A percentile compares a stretch with the other conserved stretches of the same genome.
phyloP scores from a whole-genome alignment of 2,329 filamentous ascomycete genomes.

The Aspergillus carbonarius region DNA sequence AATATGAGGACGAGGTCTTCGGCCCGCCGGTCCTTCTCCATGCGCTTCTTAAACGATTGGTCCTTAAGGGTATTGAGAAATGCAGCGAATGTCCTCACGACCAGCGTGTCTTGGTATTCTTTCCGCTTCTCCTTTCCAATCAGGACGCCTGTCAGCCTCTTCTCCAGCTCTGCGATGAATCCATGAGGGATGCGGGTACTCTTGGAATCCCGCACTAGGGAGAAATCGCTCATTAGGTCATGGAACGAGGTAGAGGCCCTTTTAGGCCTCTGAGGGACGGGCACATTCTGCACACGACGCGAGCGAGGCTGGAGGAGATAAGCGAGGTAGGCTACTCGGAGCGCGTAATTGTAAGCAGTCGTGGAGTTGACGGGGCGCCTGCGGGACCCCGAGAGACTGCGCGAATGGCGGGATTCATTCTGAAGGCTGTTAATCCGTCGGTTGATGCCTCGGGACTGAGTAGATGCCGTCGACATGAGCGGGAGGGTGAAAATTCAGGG shows the following conservation, averaged over 20 bases:
- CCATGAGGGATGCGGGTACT: slow-evolving; percentile 70
- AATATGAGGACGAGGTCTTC: slow-evolving; percentile 95
- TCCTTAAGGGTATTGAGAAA: slow-evolving; percentile 94
- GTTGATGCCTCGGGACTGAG: slow-evolving; percentile 45
- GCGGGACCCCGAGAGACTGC: slow-evolving; percentile 44
- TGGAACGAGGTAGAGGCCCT: slow-evolving; percentile 71
- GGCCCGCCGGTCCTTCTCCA: slow-evolving; percentile 90
- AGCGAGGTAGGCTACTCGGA: slow-evolving; percentile 86
- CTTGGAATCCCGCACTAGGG: slow-evolving; percentile 64
- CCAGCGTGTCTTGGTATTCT: slow-evolving; percentile 83
- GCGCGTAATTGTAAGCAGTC: slow-evolving; percentile 87
- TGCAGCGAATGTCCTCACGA: slow-evolving; percentile 91
- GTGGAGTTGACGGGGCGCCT: slow-evolving; percentile 55
- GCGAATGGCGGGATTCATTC: slow-evolving; percentile 43
- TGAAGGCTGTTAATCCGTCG: slow-evolving; percentile 49
- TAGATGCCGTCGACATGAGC: slow-evolving; percentile 50
- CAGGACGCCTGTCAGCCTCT: slow-evolving; percentile 77
- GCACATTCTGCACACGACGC: slow-evolving; percentile 84
- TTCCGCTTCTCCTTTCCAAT: slow-evolving; percentile 79
- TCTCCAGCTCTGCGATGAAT: slow-evolving; percentile 69
- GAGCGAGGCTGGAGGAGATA: slow-evolving; percentile 90
- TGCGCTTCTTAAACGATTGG: slow-evolving; percentile 79
- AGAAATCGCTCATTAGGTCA: slow-evolving; percentile 87
- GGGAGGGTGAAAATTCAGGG: slow-evolving; percentile 11
- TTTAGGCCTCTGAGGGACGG: slow-evolving; percentile 62